Evolutionary conservation across 306 rosid genomes (phyloP).

Genomic region (Corylus heterophylla): DNA sequence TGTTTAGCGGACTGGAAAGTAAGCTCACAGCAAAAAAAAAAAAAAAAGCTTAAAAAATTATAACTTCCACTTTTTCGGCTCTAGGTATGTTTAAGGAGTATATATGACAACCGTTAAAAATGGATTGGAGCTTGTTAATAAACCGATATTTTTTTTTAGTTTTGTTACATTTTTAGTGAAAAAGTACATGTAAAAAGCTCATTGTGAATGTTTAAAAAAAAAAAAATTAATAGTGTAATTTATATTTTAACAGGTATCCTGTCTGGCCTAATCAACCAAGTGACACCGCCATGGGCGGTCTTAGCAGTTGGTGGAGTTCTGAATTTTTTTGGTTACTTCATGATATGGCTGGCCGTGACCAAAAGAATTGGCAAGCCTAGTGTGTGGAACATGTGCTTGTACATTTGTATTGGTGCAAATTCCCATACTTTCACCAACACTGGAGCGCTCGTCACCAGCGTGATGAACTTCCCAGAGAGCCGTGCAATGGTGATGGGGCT

Average conservation of each 20-base stretch:
- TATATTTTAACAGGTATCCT: constrained; percentile 19
- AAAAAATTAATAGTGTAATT: no score
- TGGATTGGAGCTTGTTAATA: no score
- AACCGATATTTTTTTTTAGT: no score
- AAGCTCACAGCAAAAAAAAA: no score
- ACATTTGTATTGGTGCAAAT: constrained; percentile 50
- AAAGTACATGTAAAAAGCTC: no score
- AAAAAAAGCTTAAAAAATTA: no score
- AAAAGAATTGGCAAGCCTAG: constrained; percentile 32
- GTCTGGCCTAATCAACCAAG: constrained; percentile 75
- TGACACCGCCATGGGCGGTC: constrained; percentile 67
- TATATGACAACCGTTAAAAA: no score
- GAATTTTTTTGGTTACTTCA: constrained; percentile 56
- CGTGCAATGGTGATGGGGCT: constrained; percentile 52
- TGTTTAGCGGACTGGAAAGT: no score
- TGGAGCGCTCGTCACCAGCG: constrained; percentile 52
- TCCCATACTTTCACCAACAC: constrained; percentile 58
- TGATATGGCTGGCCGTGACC: constrained; percentile 57
- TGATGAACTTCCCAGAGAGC: constrained; percentile 49
- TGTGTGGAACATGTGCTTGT: constrained; percentile 55
- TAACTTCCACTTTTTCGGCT: no score
- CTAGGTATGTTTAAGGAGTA: no score
- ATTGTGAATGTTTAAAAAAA: no score
- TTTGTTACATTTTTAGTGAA: no score
- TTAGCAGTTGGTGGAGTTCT: constrained; percentile 33